Evolutionary conservation across 2,329 filamentous ascomycete species (phyloP), one percentile per base, ranked within the genome.

Genomic region (Bipolaris zeicola): DNA sequence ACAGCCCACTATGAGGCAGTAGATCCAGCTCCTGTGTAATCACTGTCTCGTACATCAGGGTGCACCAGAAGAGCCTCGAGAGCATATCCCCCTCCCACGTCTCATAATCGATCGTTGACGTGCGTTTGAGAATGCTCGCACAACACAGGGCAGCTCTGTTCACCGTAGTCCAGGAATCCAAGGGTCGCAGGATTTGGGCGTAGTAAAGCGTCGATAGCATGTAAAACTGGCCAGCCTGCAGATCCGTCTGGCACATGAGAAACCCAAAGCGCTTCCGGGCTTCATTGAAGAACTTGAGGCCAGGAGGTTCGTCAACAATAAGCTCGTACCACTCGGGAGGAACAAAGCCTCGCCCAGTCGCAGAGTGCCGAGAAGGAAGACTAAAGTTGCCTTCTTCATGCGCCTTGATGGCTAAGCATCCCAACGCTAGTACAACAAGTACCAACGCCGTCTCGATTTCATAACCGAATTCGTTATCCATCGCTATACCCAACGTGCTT

Each of bases 1-100:
- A 75, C 36, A 85, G 74, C 5, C 81, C 80, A 47, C 81, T 83
- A 14, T 80, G 73, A 3, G 82, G 82, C 7, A 85, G 74, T 57
- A 82, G 78, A 24, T 69, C 66, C 10, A 84, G 72, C 57, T 85
- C 82, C 66, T 85, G 82, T 0, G 81, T 81, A 11, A 84, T 78
- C 50, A 85, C 82, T 1, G 81, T 82, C 62, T 85, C 82, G 60
- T 83, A 82, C 81, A 84, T 83, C 42, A 83, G 72, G 14, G 80
- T 81, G 54, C 80, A 83, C 82, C 82, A 85, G 60, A 83, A 85
- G 1, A 84, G 75, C 16, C 82, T 75, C 2, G 81, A 82, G 56
- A 84, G 79, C 81, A 85, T 84, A 65, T 85, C 82, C 5, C 80
- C 79, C 57, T 82, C 80, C 82, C 82, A 85, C 28, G 79, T 71